Percentiles rank a stretch among this genome's conserved stretches.
Evolutionary conservation across 129 eudicot species (phyloP).

Genomic region (Apium graveolens): DNA sequence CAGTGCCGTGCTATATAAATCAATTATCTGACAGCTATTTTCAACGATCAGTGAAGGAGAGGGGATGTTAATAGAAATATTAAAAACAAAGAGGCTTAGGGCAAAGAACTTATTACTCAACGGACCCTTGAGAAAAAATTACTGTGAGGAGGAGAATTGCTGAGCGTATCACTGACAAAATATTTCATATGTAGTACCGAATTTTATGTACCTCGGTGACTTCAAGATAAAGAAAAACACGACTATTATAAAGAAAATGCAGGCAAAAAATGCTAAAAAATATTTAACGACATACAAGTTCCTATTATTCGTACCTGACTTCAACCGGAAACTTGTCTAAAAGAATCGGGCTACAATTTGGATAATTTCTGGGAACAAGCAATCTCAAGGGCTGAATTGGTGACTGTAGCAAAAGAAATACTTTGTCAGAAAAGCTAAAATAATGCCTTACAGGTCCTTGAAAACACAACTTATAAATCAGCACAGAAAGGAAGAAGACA

Average conservation of each 20-base stretch:
- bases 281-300: not conserved
- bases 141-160: no score
- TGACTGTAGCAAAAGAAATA: conserved; percentile 39
- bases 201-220: not conserved
- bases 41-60: no score
- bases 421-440: not conserved
- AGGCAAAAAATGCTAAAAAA: not conserved
- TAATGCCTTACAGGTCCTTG: not conserved
- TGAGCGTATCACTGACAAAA: no score
- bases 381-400: conserved; percentile 92
- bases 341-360: conserved; percentile 79
- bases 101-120: no score
- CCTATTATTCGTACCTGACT: conserved; percentile 46
- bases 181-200: not conserved
- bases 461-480: not conserved
- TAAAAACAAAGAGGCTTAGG: no score
- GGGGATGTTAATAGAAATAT: no score
- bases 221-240: not conserved
- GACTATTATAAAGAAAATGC: not conserved
- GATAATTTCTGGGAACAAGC: conserved; percentile 83
- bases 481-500: not conserved
- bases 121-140: no score
- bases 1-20: no score
- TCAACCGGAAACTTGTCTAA: conserved; percentile 92
- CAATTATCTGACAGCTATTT: no score